Evolutionary conservation across 805 yeast genomes (phyloP).

Genomic region (Wickerhamomyces ciferrii): DNA sequence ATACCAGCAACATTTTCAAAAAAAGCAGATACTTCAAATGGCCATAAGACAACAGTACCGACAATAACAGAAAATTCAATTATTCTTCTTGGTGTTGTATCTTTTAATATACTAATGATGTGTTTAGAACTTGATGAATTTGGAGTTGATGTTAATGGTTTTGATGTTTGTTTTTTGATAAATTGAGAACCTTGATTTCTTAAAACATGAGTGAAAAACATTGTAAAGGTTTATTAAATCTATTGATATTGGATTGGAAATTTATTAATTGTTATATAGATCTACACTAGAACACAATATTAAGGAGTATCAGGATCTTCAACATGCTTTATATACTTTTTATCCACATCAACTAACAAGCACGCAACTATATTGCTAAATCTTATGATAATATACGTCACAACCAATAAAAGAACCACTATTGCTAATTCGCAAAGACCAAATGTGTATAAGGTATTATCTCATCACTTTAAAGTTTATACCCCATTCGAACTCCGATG

Average conservation of each 20-base stretch:
- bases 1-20: neutral
- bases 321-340: too few species aligned
- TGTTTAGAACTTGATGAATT: neutral
- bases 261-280: too few species aligned
- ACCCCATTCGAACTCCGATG: neutral
- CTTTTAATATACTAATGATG: neutral
- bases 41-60: neutral
- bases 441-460: too few species aligned
- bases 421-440: neutral
- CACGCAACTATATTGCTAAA: too few species aligned
- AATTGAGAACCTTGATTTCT: neutral
- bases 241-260: too few species aligned
- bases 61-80: neutral
- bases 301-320: too few species aligned
- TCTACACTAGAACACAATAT: too few species aligned
- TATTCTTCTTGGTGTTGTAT: neutral
- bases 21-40: neutral
- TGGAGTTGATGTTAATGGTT: neutral
- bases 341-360: too few species aligned
- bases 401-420: neutral
- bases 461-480: neutral
- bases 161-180: neutral
- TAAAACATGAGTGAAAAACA: neutral
- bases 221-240: too few species aligned
- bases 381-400: too few species aligned